A percentile compares a stretch with the other conserved stretches of the same genome.
phyloP scores from a whole-genome alignment of 2,329 filamentous ascomycete genomes.

The Fusarium foetens region DNA sequence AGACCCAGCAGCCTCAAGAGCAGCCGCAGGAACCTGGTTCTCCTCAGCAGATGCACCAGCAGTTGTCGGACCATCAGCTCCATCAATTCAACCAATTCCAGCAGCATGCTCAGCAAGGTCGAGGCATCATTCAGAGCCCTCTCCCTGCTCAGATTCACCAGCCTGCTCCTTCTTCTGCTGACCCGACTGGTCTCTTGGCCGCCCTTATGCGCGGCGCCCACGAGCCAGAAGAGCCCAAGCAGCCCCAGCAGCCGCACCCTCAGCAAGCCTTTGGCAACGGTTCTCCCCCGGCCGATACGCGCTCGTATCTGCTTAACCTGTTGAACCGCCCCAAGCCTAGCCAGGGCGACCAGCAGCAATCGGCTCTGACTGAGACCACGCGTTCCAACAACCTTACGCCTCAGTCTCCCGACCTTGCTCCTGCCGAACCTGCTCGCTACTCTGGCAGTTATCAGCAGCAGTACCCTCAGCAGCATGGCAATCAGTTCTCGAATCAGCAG shows the following conservation, averaged over 20 bases:
- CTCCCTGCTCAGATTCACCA: conserved; percentile 61
- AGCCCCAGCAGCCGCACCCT: conserved; percentile 38
- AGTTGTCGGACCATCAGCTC: conserved; percentile 43
- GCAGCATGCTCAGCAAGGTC: conserved; percentile 42
- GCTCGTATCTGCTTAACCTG: conserved; percentile 86
- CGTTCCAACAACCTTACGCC: conserved; percentile 58
- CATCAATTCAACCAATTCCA: conserved; percentile 44
- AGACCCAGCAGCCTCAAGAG: conserved; percentile 31
- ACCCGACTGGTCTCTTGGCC: conserved; percentile 67
- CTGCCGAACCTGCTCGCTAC: conserved; percentile 44
- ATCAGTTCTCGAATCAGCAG: conserved; percentile 38
- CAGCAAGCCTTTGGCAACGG: conserved; percentile 57
- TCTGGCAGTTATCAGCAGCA: conserved; percentile 47
- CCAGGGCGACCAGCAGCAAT: conserved; percentile 62
- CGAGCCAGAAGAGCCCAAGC: conserved; percentile 58
- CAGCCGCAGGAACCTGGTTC: conserved; percentile 28
- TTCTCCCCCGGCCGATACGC: conserved; percentile 73
- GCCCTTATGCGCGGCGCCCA: conserved; percentile 69
- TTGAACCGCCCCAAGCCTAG: conserved; percentile 81
- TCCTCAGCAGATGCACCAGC: conserved; percentile 38
- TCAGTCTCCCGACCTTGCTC: conserved; percentile 52
- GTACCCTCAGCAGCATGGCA: conserved; percentile 36
- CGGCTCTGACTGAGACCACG: conserved; percentile 53
- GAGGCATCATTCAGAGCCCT: conserved; percentile 34
- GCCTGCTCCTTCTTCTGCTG: conserved; percentile 65